These are phyloP conservation scores for Apophysomyces trapeziformis DNA, from an alignment of 371 early-diverging fungal genomes.

Conservation along the genomic window DNA sequence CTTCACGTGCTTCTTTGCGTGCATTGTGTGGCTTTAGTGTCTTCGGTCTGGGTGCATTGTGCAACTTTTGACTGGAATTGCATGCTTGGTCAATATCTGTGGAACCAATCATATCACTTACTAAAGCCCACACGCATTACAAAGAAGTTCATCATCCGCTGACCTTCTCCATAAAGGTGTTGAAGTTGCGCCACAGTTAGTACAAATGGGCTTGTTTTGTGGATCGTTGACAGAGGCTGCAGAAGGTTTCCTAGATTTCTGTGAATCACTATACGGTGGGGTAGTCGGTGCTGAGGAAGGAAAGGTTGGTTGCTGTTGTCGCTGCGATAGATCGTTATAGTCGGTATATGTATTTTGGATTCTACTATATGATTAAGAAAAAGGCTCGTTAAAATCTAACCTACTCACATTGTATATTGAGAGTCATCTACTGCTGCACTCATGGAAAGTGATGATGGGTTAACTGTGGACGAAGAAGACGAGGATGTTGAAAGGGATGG, in stretches of 20 bases:
- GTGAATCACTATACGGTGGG: conserved; percentile 13
- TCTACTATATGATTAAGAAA: background rate
- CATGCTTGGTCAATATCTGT: conserved; percentile 5
- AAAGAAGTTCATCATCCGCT: conserved; percentile 79
- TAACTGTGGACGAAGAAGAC: conserved; percentile 24
- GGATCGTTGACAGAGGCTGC: conserved; percentile 21
- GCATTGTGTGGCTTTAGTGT: conserved; percentile 43
- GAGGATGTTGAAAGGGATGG: conserved; percentile 20
- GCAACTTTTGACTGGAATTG: conserved; percentile 64
- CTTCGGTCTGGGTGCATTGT: conserved; percentile 70
- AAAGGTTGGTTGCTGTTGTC: conserved; percentile 11
- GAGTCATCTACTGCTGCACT: background rate
- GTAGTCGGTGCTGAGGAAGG: conserved; percentile 14
- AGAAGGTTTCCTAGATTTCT: conserved; percentile 15
- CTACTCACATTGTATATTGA: conserved; percentile 3
- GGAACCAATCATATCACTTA: conserved; percentile 17
- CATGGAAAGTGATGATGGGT: conserved; percentile 14
- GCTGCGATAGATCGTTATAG: conserved; percentile 1
- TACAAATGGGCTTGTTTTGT: conserved; percentile 58
- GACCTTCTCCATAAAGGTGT: conserved; percentile 97
- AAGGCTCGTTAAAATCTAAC: background rate
- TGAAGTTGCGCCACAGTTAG: conserved; percentile 87
- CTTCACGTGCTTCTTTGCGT: conserved; percentile 40
- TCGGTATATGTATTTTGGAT: conserved; percentile 3
- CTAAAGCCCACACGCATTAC: conserved; percentile 96